Conservation (phyloP, 495 filamentous ascomycete species). For the Penicillium arizonense region DNA sequence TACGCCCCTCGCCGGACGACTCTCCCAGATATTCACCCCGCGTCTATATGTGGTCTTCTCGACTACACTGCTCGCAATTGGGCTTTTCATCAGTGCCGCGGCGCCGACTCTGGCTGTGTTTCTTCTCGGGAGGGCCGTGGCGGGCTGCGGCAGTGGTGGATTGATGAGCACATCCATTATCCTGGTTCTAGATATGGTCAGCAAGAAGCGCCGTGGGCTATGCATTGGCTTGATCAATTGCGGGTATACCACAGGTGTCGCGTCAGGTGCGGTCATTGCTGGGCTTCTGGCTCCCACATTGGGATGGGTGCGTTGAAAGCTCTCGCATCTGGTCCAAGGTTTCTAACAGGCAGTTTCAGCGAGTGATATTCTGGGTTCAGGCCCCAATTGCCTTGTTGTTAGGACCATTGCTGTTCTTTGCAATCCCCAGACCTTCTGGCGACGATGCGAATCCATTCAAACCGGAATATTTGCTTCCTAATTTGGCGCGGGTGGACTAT, state of each 20-base stretch:
- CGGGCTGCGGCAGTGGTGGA: slow-evolving; percentile 64
- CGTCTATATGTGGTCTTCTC: slow-evolving; percentile 57
- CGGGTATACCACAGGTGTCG: slow-evolving; percentile 67
- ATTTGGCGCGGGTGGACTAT: slow-evolving; percentile 66
- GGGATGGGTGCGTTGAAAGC: slow-evolving; percentile 61
- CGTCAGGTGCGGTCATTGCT: slow-evolving; percentile 67
- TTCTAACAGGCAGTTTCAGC: slow-evolving; percentile 33
- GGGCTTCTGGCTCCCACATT: slow-evolving; percentile 58
- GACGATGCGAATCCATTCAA: slow-evolving; percentile 21
- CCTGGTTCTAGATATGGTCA: slow-evolving; percentile 64
- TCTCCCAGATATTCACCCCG: slow-evolving; percentile 67
- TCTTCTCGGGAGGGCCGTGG: slow-evolving; percentile 61
- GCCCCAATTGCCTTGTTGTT: slow-evolving; percentile 54
- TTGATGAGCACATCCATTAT: slow-evolving; percentile 67
- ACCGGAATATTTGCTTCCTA: slow-evolving; percentile 33
- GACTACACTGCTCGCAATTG: slow-evolving; percentile 55
- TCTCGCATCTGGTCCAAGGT: neutral
- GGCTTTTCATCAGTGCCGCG: slow-evolving; percentile 59
- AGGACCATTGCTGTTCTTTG: slow-evolving; percentile 57
- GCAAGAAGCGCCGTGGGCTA: slow-evolving; percentile 61
- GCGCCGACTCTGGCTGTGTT: slow-evolving; percentile 58
- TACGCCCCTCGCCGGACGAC: slow-evolving; percentile 62
- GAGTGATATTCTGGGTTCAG: slow-evolving; percentile 67
- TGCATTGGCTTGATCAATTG: slow-evolving; percentile 66
- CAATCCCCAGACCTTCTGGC: slow-evolving; percentile 46